Evolutionary conservation across 176 grass and related monocot genomes (phyloP).

Genomic region (Sorghum bicolor): DNA sequence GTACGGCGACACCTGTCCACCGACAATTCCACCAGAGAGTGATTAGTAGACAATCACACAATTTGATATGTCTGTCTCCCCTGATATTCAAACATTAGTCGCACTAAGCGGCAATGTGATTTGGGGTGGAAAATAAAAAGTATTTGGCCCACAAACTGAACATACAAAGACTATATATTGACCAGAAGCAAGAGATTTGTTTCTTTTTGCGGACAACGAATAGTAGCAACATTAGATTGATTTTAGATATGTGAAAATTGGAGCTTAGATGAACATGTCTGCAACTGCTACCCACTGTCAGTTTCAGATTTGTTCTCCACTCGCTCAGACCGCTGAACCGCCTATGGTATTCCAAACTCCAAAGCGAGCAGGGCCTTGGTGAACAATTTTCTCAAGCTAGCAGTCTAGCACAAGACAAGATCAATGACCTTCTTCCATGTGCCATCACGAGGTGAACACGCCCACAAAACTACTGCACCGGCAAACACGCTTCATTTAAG

Average conservation of each 20-base stretch:
- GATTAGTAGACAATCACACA: not conserved
- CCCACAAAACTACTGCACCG: not conserved
- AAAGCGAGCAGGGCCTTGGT: not conserved
- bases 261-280: not conserved
- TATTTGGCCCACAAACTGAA: not conserved
- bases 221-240: not conserved
- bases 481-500: not conserved
- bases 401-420: not conserved
- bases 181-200: not conserved
- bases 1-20: conserved; percentile 6
- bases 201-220: not conserved
- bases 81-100: not conserved
- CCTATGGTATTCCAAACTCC: not conserved
- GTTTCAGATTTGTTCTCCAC: not conserved
- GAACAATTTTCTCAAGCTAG: not conserved
- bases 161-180: not conserved
- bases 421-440: not conserved
- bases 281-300: not conserved
- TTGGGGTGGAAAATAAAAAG: not conserved
- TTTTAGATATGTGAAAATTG: not conserved
- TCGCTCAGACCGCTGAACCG: not conserved
- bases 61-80: not conserved
- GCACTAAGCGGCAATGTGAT: not conserved
- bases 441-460: not conserved
- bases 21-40: not conserved